phyloP scores from a whole-genome alignment of 768 basidiomycete species.

The Russula dissimulans region DNA sequence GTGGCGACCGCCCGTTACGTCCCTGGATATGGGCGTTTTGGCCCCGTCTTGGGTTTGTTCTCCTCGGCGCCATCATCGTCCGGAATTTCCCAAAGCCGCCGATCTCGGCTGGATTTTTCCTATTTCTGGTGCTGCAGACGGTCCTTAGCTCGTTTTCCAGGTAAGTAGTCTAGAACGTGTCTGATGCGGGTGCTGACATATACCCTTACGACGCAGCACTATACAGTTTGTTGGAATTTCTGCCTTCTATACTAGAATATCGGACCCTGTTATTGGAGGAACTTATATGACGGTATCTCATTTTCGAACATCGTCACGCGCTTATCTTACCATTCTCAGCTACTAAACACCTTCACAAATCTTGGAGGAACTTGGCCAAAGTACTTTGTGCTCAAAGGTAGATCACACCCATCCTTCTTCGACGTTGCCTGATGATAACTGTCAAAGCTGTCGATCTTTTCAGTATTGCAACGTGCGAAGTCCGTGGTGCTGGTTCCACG shows the following conservation, averaged over 20 bases:
- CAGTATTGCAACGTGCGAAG: conserved; percentile 73
- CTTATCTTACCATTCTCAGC: conserved; percentile 33
- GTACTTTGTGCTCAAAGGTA: conserved; percentile 87
- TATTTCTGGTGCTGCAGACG: conserved; percentile 70
- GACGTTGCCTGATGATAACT: conserved; percentile 10
- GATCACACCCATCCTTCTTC: not conserved
- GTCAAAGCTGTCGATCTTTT: conserved; percentile 74
- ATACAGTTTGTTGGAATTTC: conserved; percentile 97
- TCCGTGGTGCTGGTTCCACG: conserved; percentile 46
- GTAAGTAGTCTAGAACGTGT: conserved; percentile 66
- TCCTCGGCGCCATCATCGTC: conserved; percentile 68
- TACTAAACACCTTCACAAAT: conserved; percentile 92
- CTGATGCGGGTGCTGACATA: conserved; percentile 6
- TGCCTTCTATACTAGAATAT: conserved; percentile 92
- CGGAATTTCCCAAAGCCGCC: conserved; percentile 77
- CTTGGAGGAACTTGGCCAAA: conserved; percentile 97
- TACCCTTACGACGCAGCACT: conserved; percentile 43
- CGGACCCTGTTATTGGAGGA: conserved; percentile 94
- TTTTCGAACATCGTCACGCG: conserved; percentile 26
- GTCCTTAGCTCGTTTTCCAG: conserved; percentile 76
- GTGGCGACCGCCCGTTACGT: conserved; percentile 68
- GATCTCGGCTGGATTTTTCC: conserved; percentile 66
- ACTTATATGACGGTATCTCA: conserved; percentile 91
- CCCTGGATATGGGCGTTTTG: conserved; percentile 91
- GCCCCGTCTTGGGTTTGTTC: conserved; percentile 71